Evolutionary conservation across 176 grass and related monocot genomes (phyloP).

Genomic region (Cenchrus purpureus): DNA sequence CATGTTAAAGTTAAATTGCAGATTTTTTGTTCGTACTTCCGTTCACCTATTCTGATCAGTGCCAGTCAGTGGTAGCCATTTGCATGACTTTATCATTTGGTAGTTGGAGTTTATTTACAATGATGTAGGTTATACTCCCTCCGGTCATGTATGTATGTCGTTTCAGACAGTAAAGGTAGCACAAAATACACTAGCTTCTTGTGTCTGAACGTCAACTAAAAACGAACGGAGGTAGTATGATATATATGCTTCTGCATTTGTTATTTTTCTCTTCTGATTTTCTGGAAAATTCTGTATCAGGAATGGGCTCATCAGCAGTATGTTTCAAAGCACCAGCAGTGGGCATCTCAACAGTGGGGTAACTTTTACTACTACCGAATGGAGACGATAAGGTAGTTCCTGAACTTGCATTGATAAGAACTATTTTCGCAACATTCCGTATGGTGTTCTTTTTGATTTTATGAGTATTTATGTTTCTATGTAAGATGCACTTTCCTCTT

Average conservation of each 20-base stretch:
- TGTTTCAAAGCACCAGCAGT: slow-evolving; percentile 80
- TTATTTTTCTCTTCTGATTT: slow-evolving; percentile 9
- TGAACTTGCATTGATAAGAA: background rate
- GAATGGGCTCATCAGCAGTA: slow-evolving; percentile 87
- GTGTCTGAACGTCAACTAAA: too few relatives aligned
- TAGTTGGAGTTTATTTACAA: background rate
- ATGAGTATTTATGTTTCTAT: background rate
- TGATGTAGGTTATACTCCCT: background rate
- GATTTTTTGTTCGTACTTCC: background rate
- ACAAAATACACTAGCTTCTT: too few relatives aligned
- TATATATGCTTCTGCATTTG: background rate
- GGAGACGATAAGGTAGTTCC: slow-evolving; percentile 70
- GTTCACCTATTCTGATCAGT: background rate
- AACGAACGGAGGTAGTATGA: too few relatives aligned
- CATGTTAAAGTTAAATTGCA: background rate
- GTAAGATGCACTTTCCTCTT: background rate
- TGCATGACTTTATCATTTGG: background rate
- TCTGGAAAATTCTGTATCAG: slow-evolving; percentile 44
- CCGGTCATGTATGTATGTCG: too few relatives aligned
- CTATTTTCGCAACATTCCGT: slow-evolving; percentile 17
- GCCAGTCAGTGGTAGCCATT: background rate
- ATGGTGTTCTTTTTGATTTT: background rate
- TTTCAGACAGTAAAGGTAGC: too few relatives aligned
- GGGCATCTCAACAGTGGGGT: slow-evolving; percentile 88
- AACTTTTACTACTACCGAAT: slow-evolving; percentile 92